Conservation (phyloP, 805 yeast genomes). For the Saccharomycopsis lassenensis region DNA sequence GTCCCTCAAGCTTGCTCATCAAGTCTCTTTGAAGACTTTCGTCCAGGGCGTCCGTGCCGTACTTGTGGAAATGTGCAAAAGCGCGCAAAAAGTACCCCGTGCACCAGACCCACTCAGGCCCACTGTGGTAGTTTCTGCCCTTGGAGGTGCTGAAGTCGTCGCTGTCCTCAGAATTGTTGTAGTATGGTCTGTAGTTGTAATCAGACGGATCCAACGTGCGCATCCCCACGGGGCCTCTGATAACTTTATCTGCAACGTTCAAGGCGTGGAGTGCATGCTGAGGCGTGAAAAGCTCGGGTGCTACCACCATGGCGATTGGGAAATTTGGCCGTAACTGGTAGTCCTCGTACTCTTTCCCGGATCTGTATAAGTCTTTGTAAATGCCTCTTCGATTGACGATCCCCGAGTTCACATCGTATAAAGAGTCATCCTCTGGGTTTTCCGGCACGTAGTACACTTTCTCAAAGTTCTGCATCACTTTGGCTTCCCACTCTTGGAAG, state of each 20-base stretch:
- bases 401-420: conserved; percentile 48
- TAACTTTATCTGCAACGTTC: conserved; percentile 53
- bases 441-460: conserved; percentile 65
- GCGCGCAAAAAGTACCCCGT: conserved; percentile 84
- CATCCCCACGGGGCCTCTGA: conserved; percentile 90
- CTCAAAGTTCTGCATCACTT: conserved; percentile 68
- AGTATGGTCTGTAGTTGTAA: conserved; percentile 84
- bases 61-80: conserved; percentile 34
- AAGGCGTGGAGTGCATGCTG: conserved; percentile 55
- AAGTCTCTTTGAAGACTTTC: conserved; percentile 46
- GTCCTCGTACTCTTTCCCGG: conserved; percentile 87
- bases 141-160: conserved; percentile 86
- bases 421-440: conserved; percentile 46
- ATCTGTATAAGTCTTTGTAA: conserved; percentile 73
- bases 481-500: conserved; percentile 60
- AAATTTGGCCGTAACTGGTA: conserved; percentile 90
- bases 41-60: conserved; percentile 28
- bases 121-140: conserved; percentile 96
- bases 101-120: conserved; percentile 98
- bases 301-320: conserved; percentile 86
- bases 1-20: conserved; percentile 49
- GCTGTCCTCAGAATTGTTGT: conserved; percentile 67
- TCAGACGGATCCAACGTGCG: conserved; percentile 88
- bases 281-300: conserved; percentile 78
- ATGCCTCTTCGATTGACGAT: conserved; percentile 86